Evolutionary conservation across 2,329 filamentous ascomycete genomes (phyloP).

Genomic region (Arthrobotrys entomopaga): DNA sequence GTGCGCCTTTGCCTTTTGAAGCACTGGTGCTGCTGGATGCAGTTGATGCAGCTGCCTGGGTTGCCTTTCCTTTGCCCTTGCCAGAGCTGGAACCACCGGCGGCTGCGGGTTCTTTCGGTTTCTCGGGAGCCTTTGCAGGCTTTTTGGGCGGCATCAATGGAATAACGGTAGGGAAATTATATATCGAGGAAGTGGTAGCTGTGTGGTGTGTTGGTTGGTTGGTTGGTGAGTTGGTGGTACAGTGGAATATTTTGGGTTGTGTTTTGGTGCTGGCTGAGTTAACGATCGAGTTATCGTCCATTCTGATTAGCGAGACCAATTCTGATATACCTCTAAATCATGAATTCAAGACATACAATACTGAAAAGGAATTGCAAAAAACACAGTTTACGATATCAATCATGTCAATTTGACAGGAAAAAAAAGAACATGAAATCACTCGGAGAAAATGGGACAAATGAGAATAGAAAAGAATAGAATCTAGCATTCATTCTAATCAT

Average conservation of each 20-base stretch:
- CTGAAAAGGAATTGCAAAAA: no score
- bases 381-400: background rate
- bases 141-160: slow-evolving; percentile 49
- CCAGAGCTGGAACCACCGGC: slow-evolving; percentile 21
- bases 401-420: no score
- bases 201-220: no score
- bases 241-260: background rate
- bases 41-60: slow-evolving; percentile 9
- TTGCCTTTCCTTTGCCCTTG: slow-evolving; percentile 40
- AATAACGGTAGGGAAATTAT: background rate
- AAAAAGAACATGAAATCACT: no score
- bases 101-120: slow-evolving; percentile 34
- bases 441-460: background rate
- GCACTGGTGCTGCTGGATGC: slow-evolving; percentile 4
- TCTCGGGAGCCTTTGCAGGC: slow-evolving; percentile 44
- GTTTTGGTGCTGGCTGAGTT: background rate
- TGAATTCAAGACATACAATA: no score
- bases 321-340: no score
- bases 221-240: no score
- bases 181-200: background rate
- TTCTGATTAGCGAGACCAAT: no score
- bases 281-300: no score
- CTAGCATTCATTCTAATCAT: no score
- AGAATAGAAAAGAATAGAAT: background rate
- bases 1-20: slow-evolving; percentile 53